These are phyloP conservation scores for Skeletonema grethae DNA, from an alignment of 108 stramenopile genomes.

Conservation along the genomic window DNA sequence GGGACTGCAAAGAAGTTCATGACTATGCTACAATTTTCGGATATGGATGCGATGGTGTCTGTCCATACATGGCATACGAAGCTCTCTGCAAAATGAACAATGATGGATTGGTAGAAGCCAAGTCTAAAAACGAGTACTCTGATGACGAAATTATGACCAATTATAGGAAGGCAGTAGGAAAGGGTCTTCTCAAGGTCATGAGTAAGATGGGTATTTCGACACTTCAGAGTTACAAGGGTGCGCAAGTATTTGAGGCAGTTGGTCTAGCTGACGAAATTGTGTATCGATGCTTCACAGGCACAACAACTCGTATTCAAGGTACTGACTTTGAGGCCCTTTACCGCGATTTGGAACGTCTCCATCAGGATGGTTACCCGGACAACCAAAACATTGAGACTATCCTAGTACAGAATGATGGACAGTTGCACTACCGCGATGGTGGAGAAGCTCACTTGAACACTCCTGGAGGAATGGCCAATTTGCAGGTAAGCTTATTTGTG, in stretches of 20 bases:
- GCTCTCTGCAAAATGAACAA: constrained; percentile 93
- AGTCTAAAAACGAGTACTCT: constrained; percentile 74
- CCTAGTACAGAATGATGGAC: constrained; percentile 93
- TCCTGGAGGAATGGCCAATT: constrained; percentile 90
- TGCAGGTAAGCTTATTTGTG: constrained; percentile 65
- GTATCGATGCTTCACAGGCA: constrained; percentile 95
- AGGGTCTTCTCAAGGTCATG: constrained; percentile 97
- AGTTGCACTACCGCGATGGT: constrained; percentile 94
- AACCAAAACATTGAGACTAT: constrained; percentile 57
- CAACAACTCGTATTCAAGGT: constrained; percentile 95
- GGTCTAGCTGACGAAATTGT: constrained; percentile 96
- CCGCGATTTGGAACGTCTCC: constrained; percentile 91
- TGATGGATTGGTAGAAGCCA: constrained; percentile 91
- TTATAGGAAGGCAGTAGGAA: constrained; percentile 94
- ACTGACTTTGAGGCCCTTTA: constrained; percentile 95
- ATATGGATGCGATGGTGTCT: constrained; percentile 96
- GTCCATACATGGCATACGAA: constrained; percentile 97
- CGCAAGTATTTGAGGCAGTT: constrained; percentile 97
- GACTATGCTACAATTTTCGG: constrained; percentile 92
- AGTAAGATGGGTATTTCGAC: constrained; percentile 97
- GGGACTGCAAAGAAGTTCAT: constrained; percentile 96
- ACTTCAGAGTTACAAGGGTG: constrained; percentile 95
- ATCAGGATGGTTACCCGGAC: constrained; percentile 82
- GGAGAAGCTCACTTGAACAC: constrained; percentile 98
- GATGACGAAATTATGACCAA: constrained; percentile 89